A percentile compares a stretch with the other conserved stretches of the same genome.
Evolutionary conservation across 2,329 filamentous ascomycete genomes (phyloP).

Genomic region (Apiospora hydei): DNA sequence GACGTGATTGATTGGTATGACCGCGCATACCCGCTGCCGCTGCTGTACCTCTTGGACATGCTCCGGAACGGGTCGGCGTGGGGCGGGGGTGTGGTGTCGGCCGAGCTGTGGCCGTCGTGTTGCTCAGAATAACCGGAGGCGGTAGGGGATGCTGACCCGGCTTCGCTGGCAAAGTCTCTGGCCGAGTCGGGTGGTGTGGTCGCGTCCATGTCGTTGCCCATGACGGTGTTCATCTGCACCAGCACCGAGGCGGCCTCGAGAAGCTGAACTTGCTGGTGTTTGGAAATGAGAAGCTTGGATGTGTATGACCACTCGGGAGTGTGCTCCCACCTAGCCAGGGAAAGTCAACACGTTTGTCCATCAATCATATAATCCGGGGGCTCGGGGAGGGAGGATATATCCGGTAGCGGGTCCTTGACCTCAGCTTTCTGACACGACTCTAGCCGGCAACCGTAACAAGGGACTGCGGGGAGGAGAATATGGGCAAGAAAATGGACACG

Average conservation of each 20-base stretch:
- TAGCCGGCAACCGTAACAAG: slow-evolving; percentile 39
- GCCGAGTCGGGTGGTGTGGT: slow-evolving; percentile 70
- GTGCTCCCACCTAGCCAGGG: slow-evolving; percentile 88
- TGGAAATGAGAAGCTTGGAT: slow-evolving; percentile 97
- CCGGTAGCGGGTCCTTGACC: slow-evolving; percentile 39
- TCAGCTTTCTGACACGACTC: slow-evolving; percentile 31
- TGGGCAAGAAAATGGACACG: slow-evolving; percentile 71
- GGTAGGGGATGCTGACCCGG: slow-evolving; percentile 81
- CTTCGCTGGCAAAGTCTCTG: slow-evolving; percentile 77
- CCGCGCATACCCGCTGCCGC: slow-evolving; percentile 68
- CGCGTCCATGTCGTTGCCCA: slow-evolving; percentile 50
- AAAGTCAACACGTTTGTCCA: slow-evolving; percentile 45
- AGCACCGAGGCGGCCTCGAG: slow-evolving; percentile 97
- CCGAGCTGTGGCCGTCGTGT: slow-evolving; percentile 81
- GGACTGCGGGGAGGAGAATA: slow-evolving; percentile 45
- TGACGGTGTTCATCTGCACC: slow-evolving; percentile 79
- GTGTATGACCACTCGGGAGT: slow-evolving; percentile 97
- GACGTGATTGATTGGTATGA: slow-evolving; percentile 80
- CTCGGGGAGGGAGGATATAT: slow-evolving; percentile 11
- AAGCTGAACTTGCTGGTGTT: slow-evolving; percentile 98
- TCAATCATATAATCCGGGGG: slow-evolving; percentile 29
- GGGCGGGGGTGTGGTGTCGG: slow-evolving; percentile 91
- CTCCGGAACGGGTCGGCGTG: slow-evolving; percentile 67
- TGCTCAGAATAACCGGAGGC: slow-evolving; percentile 83
- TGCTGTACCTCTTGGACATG: slow-evolving; percentile 65